Evolutionary conservation across 1,284 basidiomycete species (phyloP).

Genomic region (Puccinia polysora): DNA sequence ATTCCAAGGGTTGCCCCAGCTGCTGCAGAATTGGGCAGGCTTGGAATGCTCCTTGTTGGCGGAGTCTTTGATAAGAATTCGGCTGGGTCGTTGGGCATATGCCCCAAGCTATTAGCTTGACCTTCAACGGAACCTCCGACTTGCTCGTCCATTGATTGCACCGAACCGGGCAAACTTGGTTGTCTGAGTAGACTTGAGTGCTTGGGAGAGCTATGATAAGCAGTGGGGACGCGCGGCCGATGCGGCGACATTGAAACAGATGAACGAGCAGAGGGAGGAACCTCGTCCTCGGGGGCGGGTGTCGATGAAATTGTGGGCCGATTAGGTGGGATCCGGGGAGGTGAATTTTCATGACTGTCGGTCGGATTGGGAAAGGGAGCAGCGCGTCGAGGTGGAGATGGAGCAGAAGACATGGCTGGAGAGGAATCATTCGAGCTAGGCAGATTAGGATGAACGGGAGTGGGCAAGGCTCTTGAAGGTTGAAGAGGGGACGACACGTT

Average conservation of each 20-base stretch:
- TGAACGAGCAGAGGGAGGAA: neutral
- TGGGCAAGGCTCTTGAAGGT: conserved; percentile 17
- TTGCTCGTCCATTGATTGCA: conserved; percentile 18
- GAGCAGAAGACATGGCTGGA: no score
- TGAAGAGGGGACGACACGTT: conserved; percentile 14
- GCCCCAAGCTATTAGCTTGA: neutral
- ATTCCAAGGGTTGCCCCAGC: neutral
- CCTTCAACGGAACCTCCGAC: neutral
- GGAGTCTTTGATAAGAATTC: neutral
- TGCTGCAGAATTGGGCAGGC: conserved; percentile 2
- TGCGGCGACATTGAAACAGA: conserved; percentile 11
- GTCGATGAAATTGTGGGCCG: conserved; percentile 5
- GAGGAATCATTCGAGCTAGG: conserved; percentile 1
- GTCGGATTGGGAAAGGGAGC: neutral
- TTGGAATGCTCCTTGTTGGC: neutral
- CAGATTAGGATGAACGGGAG: conserved; percentile 1
- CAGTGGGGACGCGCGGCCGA: conserved; percentile 18
- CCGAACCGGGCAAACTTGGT: neutral
- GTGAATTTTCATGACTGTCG: neutral
- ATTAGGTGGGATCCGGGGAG: conserved; percentile 24
- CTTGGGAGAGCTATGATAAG: conserved; percentile 25
- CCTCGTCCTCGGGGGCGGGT: neutral
- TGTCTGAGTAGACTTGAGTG: conserved; percentile 23
- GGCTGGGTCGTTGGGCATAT: neutral
- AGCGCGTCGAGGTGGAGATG: conserved; percentile 25